phyloP scores from a whole-genome alignment of 331 rosid genomes.

The Stylosanthes scabra region DNA sequence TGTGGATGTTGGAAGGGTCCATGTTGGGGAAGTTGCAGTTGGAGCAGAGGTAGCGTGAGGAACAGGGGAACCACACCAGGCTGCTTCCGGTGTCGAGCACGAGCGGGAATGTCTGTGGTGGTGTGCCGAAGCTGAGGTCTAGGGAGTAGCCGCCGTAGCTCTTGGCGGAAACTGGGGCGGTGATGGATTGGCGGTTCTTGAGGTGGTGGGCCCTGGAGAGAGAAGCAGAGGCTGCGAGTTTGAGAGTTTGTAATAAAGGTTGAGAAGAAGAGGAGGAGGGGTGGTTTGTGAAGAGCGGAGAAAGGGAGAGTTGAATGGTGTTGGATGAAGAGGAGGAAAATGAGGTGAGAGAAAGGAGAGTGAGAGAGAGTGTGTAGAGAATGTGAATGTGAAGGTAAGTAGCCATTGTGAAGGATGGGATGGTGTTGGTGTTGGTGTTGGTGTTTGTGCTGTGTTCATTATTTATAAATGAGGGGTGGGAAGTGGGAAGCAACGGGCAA shows the following conservation, averaged over 20 bases:
- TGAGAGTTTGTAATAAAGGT: slow-evolving; percentile 59
- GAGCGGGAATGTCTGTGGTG: slow-evolving; percentile 64
- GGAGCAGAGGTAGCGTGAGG: slow-evolving; percentile 78
- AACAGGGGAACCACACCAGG: slow-evolving; percentile 90
- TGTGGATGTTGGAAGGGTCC: slow-evolving; percentile 46
- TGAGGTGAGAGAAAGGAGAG: slow-evolving; percentile 11
- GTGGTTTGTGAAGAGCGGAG: slow-evolving; percentile 40
- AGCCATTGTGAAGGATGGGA: slow-evolving; percentile 48
- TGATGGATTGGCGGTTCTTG: slow-evolving; percentile 46
- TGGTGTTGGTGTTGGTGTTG: no score
- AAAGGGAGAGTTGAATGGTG: slow-evolving; percentile 55
- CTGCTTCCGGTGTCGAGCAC: slow-evolving; percentile 88
- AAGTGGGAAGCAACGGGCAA: slow-evolving; percentile 13
- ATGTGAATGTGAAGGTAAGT: slow-evolving; percentile 10
- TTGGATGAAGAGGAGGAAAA: slow-evolving; percentile 27
- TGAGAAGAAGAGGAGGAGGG: slow-evolving; percentile 51
- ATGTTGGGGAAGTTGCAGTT: slow-evolving; percentile 63
- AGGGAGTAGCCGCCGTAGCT: slow-evolving; percentile 86
- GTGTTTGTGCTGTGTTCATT: not conserved
- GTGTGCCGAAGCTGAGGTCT: slow-evolving; percentile 76
- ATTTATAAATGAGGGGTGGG: not conserved
- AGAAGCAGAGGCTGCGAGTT: slow-evolving; percentile 61
- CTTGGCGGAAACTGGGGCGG: slow-evolving; percentile 46
- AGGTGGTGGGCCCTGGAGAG: slow-evolving; percentile 78
- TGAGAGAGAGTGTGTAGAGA: slow-evolving; percentile 43